A percentile compares a stretch with the other conserved stretches of the same genome.
These are phyloP conservation scores for Ustilago tritici DNA, from an alignment of 1,284 basidiomycete species.

Conservation along the genomic window DNA sequence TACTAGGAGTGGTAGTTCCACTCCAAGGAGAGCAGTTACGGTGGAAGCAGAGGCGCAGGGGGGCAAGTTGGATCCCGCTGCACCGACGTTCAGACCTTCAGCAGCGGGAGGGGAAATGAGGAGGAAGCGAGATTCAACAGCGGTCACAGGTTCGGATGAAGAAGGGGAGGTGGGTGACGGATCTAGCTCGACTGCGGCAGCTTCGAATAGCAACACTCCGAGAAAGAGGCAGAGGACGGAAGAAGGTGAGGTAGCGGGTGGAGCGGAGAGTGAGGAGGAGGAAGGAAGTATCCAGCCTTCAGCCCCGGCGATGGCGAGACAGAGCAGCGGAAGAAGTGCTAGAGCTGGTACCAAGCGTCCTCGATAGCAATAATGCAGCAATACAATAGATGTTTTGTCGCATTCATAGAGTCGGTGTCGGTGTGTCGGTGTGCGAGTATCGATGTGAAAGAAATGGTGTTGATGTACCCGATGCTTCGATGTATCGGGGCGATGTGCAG, in stretches of 20 bases:
- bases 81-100: constrained; percentile 27
- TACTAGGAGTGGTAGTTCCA: constrained; percentile 20
- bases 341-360: constrained; percentile 28
- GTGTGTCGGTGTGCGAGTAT: background rate
- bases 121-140: constrained; percentile 38
- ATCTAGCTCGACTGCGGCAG: constrained; percentile 2
- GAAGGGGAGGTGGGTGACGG: constrained; percentile 41
- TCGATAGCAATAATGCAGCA: constrained; percentile 11
- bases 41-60: constrained; percentile 2
- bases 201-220: constrained; percentile 45
- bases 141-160: constrained; percentile 37
- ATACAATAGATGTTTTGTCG: background rate
- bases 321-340: background rate
- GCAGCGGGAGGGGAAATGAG: constrained; percentile 12
- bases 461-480: background rate
- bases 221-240: constrained; percentile 45
- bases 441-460: too few species aligned
- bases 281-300: constrained; percentile 42
- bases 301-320: background rate
- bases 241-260: constrained; percentile 34
- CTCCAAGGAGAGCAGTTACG: constrained; percentile 1
- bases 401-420: background rate
- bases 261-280: constrained; percentile 42
- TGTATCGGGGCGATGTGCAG: background rate
- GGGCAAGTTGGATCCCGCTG: constrained; percentile 21